phyloP scores from a whole-genome alignment of 148 eudicot species.

The Arbutus unedo region DNA sequence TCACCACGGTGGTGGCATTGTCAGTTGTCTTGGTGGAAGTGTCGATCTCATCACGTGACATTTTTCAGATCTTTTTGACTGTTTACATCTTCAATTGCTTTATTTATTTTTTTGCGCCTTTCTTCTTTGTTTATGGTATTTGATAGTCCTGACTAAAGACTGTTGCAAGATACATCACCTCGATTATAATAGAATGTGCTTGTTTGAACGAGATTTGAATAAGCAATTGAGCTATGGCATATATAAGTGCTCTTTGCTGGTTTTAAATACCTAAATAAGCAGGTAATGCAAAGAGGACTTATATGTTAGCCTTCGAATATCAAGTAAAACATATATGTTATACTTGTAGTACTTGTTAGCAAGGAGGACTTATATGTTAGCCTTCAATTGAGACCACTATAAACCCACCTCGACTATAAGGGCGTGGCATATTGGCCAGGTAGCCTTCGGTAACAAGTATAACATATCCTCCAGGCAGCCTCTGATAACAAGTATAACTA shows the following conservation, averaged over 20 bases:
- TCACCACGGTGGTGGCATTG: constrained; percentile 6
- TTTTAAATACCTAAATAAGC: background rate
- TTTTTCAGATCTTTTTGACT: constrained; percentile 19
- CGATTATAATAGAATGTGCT: background rate
- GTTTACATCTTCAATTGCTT: background rate
- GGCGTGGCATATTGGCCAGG: background rate
- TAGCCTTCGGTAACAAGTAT: background rate
- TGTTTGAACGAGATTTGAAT: background rate
- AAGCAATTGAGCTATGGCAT: background rate
- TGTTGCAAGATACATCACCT: too few species aligned
- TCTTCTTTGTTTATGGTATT: background rate
- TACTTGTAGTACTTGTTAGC: too few species aligned
- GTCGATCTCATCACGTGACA: constrained; percentile 21
- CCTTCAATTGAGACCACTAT: too few species aligned
- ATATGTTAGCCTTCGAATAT: too few species aligned
- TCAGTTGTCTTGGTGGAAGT: constrained; percentile 5
- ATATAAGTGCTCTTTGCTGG: background rate
- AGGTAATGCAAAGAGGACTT: background rate
- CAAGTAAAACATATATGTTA: too few species aligned
- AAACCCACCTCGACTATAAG: background rate
- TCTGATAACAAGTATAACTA: too few species aligned
- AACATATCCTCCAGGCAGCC: too few species aligned
- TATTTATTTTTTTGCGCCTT: background rate
- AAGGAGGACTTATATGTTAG: too few species aligned
- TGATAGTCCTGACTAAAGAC: background rate